These are phyloP conservation scores for Cladosporium austrohemisphaericum DNA, from an alignment of 2,329 filamentous ascomycete species.

Conservation along the genomic window DNA sequence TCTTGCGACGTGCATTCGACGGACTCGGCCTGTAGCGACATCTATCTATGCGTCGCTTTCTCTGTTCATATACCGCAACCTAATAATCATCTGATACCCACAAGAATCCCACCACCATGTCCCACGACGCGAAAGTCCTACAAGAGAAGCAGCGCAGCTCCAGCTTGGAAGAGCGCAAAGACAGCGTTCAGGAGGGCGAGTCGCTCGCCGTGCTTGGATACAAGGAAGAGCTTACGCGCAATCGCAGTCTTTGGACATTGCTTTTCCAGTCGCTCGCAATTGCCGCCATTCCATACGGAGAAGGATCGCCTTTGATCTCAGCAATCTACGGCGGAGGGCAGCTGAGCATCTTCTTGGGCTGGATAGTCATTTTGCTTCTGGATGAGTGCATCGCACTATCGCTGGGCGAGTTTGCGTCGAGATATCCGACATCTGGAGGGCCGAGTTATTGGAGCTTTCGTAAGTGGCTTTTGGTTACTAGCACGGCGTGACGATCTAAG, in stretches of 20 bases:
- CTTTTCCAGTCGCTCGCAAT: conserved; percentile 61
- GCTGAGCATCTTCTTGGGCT: conserved; percentile 68
- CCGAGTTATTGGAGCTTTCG: conserved; percentile 71
- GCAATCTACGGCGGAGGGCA: conserved; percentile 62
- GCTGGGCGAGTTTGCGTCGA: conserved; percentile 68
- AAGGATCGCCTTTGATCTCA: conserved; percentile 52
- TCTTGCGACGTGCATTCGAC: too few species aligned
- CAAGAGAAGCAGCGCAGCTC: not conserved
- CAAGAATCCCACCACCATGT: not conserved
- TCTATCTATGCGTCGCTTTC: too few species aligned
- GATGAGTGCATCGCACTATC: conserved; percentile 67
- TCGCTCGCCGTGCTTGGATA: conserved; percentile 52
- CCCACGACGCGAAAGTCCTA: not conserved
- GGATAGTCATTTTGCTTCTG: conserved; percentile 63
- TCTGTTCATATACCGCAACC: too few species aligned
- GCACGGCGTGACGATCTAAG: not conserved
- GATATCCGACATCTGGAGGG: conserved; percentile 72
- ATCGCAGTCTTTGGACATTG: conserved; percentile 57
- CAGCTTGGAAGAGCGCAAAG: conserved; percentile 11
- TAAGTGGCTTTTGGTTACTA: not conserved
- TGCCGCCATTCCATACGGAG: conserved; percentile 57
- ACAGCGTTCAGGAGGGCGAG: conserved; percentile 27
- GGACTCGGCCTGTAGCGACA: too few species aligned
- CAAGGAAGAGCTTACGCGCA: conserved; percentile 54
- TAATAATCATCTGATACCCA: too few species aligned